These are phyloP conservation scores for Oryza meridionalis DNA, from an alignment of 176 grass and related monocot species.

Conservation along the genomic window DNA sequence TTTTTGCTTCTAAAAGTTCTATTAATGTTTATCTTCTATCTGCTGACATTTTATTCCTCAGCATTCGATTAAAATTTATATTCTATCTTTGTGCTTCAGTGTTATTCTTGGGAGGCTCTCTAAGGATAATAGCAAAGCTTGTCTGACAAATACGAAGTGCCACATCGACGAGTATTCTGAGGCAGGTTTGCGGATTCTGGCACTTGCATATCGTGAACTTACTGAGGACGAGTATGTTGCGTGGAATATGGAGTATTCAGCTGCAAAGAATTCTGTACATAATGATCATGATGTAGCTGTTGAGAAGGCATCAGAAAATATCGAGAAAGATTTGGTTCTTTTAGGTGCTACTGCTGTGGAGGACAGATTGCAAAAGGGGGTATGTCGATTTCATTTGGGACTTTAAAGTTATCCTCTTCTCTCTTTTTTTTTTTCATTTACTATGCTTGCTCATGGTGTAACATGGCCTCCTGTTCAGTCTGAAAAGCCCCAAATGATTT, in stretches of 20 bases:
- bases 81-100: constrained; percentile 46
- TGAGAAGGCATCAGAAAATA: constrained; percentile 66
- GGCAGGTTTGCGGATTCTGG: constrained; percentile 83
- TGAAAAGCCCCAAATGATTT: neutral
- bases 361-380: constrained; percentile 92
- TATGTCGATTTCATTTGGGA: constrained; percentile 35
- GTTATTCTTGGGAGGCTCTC: constrained; percentile 87
- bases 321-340: constrained; percentile 86
- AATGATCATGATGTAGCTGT: constrained; percentile 74
- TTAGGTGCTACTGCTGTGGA: constrained; percentile 95
- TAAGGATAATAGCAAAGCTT: constrained; percentile 53
- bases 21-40: neutral
- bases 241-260: constrained; percentile 65
- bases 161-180: constrained; percentile 83
- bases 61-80: neutral
- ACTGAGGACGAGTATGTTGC: constrained; percentile 66
- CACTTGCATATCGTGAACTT: constrained; percentile 85
- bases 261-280: constrained; percentile 80
- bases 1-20: constrained; percentile 8
- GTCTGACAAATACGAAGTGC: constrained; percentile 59
- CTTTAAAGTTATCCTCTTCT: neutral
- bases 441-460: neutral
- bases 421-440: neutral
- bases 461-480: neutral
- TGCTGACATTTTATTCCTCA: neutral